A percentile compares a stretch with the other conserved stretches of the same genome.
phyloP scores from a whole-genome alignment of 2,329 filamentous ascomycete species.

The Calonectria henricotiae region DNA sequence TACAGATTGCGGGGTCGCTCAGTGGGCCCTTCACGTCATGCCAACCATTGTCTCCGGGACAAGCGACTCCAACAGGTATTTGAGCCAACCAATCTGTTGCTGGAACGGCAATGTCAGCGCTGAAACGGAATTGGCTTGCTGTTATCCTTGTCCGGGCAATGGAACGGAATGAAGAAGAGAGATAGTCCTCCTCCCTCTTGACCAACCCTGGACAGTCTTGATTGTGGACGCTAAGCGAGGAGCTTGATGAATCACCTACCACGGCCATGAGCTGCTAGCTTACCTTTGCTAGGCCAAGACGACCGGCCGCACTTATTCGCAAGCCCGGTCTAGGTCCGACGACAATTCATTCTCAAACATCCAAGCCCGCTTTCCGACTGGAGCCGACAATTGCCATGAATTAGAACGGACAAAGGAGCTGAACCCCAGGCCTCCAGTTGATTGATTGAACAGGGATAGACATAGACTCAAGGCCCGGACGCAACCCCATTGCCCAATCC shows the following conservation, averaged over 20 bases:
- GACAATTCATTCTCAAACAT: constrained; percentile 11
- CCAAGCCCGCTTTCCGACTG: constrained; percentile 19
- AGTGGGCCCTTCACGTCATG: constrained; percentile 35
- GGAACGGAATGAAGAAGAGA: not conserved
- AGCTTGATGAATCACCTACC: not conserved
- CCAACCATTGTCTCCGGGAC: constrained; percentile 3
- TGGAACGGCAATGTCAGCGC: constrained; percentile 13
- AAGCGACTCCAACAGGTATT: constrained; percentile 1
- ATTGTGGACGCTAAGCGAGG: constrained; percentile 6
- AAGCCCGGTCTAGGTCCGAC: constrained; percentile 9
- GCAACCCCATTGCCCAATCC: constrained; percentile 3
- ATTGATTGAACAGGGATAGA: not conserved
- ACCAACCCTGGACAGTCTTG: not conserved
- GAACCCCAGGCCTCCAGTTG: too few relatives aligned
- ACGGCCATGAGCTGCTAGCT: not conserved
- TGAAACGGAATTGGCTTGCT: not conserved
- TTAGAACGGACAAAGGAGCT: not conserved
- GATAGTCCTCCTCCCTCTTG: not conserved
- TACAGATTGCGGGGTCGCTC: constrained; percentile 25
- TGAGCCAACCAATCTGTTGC: constrained; percentile 2
- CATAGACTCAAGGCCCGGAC: not conserved
- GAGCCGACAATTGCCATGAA: constrained; percentile 7
- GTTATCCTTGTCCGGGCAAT: not conserved
- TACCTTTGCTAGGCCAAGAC: not conserved
- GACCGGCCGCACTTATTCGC: not conserved